phyloP scores from a whole-genome alignment of 2,329 filamentous ascomycete genomes.

The Arthrinium phaeospermum region DNA sequence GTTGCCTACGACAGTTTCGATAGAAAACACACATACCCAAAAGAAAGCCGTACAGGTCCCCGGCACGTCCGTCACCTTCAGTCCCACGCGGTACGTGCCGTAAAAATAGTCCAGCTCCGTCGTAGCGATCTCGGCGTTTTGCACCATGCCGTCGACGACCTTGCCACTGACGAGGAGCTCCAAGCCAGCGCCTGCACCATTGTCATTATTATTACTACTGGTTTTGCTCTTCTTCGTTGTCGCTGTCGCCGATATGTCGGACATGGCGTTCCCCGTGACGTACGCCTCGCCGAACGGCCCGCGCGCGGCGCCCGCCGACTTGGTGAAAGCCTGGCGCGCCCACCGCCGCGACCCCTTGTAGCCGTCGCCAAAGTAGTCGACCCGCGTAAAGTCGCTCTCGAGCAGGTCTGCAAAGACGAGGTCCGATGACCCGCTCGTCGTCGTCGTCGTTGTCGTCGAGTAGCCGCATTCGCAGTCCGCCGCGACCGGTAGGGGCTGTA shows the following conservation, averaged over 20 bases:
- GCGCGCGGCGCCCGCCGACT: constrained; percentile 60
- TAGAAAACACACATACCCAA: constrained; percentile 60
- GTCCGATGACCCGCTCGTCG: constrained; percentile 42
- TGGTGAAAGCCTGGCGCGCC: constrained; percentile 70
- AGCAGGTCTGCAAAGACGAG: constrained; percentile 69
- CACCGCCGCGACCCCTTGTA: constrained; percentile 48
- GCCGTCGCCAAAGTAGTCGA: constrained; percentile 48
- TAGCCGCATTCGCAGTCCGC: constrained; percentile 77
- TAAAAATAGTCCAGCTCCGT: constrained; percentile 67
- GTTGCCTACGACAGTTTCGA: neutral
- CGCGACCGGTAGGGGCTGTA: constrained; percentile 28
- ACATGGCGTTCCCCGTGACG: constrained; percentile 58
- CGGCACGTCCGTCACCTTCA: constrained; percentile 64
- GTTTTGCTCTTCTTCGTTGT: constrained; percentile 45
- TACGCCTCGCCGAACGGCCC: constrained; percentile 73
- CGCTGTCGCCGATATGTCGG: constrained; percentile 49
- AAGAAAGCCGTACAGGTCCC: constrained; percentile 83
- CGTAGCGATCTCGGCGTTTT: constrained; percentile 69
- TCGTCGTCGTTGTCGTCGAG: constrained; percentile 38
- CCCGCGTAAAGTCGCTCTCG: constrained; percentile 73
- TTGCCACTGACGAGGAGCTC: constrained; percentile 59
- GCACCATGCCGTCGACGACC: constrained; percentile 57
- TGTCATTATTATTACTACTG: constrained; percentile 41
- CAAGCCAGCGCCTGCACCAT: constrained; percentile 52
- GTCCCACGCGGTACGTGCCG: constrained; percentile 71